Base-by-base conservation (phyloP, 306 rosid genomes). In the Casuarina cunninghamiana region DNA sequence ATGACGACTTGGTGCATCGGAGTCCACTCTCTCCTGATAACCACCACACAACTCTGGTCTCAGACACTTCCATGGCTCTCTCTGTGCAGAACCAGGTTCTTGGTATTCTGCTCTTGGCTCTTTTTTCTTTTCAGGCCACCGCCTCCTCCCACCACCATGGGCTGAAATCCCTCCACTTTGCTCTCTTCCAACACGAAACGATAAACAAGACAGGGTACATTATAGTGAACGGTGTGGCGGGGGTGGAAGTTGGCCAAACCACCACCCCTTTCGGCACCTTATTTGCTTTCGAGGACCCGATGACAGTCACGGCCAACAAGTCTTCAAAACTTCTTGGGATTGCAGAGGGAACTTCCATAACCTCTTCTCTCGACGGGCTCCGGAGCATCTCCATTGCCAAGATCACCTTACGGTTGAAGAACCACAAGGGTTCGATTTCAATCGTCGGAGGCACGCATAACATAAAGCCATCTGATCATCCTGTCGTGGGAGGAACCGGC, bases 401-500 rank as follows among this genome's bases (percentile, higher is more conserved):
- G 84, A 42, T 93, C 51, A 91, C 87, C 16, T 51, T 93, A 75
- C 77, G 82, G 11, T 65, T 87, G 79, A 88, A 87, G 82, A 16
- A 82, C 70, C 81, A 75, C 62, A 74, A 50, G 5, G 98, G 97
- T 15, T 87, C 98, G 0, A 21, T 93, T 69, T 88, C 93, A 2
- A 1, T 93, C 10, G 91, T 91, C 3, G 95, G 98, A 2, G 93
- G 82, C 61, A 82, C 88, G 0, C 78, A 89, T 70, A 91, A 83
- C 15, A 32, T 79, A 4, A 84, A 91, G 75, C 83, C 84, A 26
- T 41, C 91, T 0, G 82, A 91, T 78, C 88, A 80, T 68, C 97
- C 98, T 0, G 84, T 93, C 0, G 92, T 90, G 3, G 97, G 98
- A 77, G 98, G 98, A 53, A 91, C 97, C 0, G 85, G 86, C 2